These are phyloP conservation scores for Exophiala aquamarina DNA, from an alignment of 2,329 filamentous ascomycete species.

Conservation along the genomic window DNA sequence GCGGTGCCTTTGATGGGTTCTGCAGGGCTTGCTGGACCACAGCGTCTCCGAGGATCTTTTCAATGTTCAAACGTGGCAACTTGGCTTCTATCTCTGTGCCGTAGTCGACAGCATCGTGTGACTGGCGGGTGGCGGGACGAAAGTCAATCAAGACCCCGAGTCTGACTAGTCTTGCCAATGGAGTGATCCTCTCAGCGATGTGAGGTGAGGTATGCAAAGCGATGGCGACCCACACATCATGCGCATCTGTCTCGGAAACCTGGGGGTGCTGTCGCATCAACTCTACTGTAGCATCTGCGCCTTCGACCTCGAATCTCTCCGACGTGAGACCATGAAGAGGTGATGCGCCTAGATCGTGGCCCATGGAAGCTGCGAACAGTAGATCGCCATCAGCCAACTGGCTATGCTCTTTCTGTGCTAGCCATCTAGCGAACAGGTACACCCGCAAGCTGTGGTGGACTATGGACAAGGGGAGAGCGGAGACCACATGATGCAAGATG, in stretches of 20 bases:
- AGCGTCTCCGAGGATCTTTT: conserved; percentile 45
- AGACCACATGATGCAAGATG: conserved; percentile 22
- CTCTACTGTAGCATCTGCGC: conserved; percentile 41
- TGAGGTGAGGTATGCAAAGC: conserved; percentile 45
- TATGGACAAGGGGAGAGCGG: conserved; percentile 26
- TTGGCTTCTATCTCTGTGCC: conserved; percentile 25
- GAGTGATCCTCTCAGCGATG: conserved; percentile 45
- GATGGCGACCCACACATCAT: conserved; percentile 48
- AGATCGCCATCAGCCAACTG: conserved; percentile 22
- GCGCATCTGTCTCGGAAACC: conserved; percentile 28
- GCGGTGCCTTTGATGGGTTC: conserved; percentile 41
- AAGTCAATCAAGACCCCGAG: conserved; percentile 43
- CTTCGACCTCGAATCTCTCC: conserved; percentile 47
- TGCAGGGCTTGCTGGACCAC: conserved; percentile 42
- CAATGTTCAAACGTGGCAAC: conserved; percentile 39
- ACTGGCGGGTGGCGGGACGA: conserved; percentile 26
- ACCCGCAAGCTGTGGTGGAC: conserved; percentile 32
- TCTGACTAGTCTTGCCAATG: conserved; percentile 39
- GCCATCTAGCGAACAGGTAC: conserved; percentile 28
- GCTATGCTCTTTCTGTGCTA: conserved; percentile 22
- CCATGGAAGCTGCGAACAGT: conserved; percentile 34
- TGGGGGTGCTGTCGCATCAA: conserved; percentile 29
- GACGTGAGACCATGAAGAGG: conserved; percentile 30
- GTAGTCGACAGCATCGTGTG: conserved; percentile 20
- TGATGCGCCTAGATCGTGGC: conserved; percentile 37